Base-by-base conservation (phyloP, 805 yeast species). In the Cyberlindnera mississippiensis region DNA sequence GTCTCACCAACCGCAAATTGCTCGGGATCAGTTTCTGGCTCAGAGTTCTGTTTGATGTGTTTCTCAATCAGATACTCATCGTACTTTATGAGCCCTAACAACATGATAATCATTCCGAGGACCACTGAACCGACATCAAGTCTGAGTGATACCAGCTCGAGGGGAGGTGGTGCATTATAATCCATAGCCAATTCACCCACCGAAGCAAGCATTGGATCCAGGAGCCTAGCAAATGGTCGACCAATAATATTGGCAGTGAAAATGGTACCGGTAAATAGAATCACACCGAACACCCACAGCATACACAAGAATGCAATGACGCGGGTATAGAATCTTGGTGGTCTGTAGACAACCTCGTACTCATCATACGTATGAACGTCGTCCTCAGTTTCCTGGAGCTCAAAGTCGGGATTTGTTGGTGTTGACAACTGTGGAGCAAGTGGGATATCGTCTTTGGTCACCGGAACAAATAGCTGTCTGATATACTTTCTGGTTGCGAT, bases 261-360 rank as follows among this genome's bases (percentile, higher is more conserved):
- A 9, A 53, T 51, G 4, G 57, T 44, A 10, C 55, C 56, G 12
- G 52, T 41, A 6, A 64, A 55, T 19, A 67, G 33, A 1, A 59
- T 13, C n/a, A 72, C 56, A 0, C 81, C 70, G 49, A 68, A 71
- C 1, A 68, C 43, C 76, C 78, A 75, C 6, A 75, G 55, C 48
- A 66, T 57, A 2, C 56, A 52, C 24, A 76, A 51, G 24, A 69
- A 48, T 0, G 44, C 20, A 17, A 73, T 66, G 28, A 88, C 71
- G 44, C 96, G 71, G 2, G 55, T 26, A 38, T 78, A 72, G 61
- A 91, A 86, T 37, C 72, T 51, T 2, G 96, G 95, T 4, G 99
- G 98, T 34, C 87, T 71, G 63, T 90, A 95, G 3, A 90, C 96
- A 22, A 90, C 76, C 2, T 76, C 71, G 61, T 90, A 88, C 2